Evolutionary conservation across 371 early-diverging fungal genomes (phyloP).

Genomic region (Mortierella sp.): DNA sequence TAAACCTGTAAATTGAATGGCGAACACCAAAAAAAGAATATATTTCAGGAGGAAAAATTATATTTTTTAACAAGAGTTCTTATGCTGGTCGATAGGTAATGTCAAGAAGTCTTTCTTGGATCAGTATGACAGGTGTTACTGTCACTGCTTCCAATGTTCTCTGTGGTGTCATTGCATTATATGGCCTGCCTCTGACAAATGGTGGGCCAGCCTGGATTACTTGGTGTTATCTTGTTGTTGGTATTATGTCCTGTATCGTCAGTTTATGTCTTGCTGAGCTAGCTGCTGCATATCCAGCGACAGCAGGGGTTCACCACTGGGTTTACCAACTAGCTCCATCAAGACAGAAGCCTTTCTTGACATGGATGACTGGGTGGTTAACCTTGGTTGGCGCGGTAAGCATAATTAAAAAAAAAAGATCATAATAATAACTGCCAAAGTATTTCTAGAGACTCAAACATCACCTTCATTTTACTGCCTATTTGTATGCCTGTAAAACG

Average conservation of each 20-base stretch:
- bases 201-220: constrained; percentile 50
- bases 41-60: not conserved
- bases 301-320: constrained; percentile 49
- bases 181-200: constrained; percentile 39
- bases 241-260: constrained; percentile 39
- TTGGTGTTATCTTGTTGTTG: constrained; percentile 33
- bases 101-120: constrained; percentile 31
- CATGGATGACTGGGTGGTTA: constrained; percentile 52
- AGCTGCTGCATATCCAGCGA: constrained; percentile 40
- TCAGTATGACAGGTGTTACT: constrained; percentile 27
- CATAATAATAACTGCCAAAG: not conserved
- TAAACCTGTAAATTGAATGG: constrained; percentile 37
- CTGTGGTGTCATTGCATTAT: constrained; percentile 31
- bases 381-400: constrained; percentile 34
- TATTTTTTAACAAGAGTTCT: not conserved
- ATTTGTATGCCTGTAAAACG: not conserved
- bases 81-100: constrained; percentile 24
- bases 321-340: constrained; percentile 35
- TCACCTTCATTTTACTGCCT: not conserved
- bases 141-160: constrained; percentile 32
- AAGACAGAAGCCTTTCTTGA: constrained; percentile 22
- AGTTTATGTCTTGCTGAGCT: constrained; percentile 41
- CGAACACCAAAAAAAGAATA: not conserved
- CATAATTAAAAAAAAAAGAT: not conserved
- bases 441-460: not conserved